These are phyloP conservation scores for Seiridium cupressi DNA, from an alignment of 2,329 filamentous ascomycete genomes.

Conservation along the genomic window DNA sequence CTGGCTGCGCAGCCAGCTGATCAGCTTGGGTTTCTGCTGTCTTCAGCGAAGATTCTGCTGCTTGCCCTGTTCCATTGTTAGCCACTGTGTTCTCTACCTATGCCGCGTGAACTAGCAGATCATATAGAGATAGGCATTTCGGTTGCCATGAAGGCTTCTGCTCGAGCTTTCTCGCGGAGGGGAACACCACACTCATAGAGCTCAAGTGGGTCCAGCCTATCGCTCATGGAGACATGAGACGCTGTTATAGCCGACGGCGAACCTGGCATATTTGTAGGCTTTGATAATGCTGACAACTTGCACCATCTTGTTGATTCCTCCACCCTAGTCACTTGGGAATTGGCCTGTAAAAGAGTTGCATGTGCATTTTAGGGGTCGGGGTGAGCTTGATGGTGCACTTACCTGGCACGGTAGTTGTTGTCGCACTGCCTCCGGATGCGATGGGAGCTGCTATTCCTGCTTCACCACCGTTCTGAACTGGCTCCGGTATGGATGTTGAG, in stretches of 20 bases:
- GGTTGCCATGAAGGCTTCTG: too few species aligned
- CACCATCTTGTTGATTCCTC: too few species aligned
- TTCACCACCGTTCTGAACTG: constrained; percentile 3
- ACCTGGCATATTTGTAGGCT: too few species aligned
- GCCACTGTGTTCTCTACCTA: background rate
- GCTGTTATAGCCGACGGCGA: too few species aligned
- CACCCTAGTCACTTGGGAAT: background rate
- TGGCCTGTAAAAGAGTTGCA: background rate
- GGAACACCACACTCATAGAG: too few species aligned
- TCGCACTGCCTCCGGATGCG: background rate
- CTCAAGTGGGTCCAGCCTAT: too few species aligned
- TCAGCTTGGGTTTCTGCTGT: background rate
- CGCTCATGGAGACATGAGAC: too few species aligned
- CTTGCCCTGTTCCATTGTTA: background rate
- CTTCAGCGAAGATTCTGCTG: background rate
- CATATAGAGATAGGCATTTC: background rate
- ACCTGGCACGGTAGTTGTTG: background rate
- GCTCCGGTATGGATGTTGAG: background rate
- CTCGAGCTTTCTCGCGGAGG: too few species aligned
- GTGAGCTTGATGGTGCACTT: background rate
- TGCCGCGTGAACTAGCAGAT: background rate
- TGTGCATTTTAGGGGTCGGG: background rate
- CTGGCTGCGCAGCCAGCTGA: constrained; percentile 14
- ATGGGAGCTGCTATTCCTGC: background rate
- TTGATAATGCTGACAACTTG: too few species aligned